A percentile compares a stretch with the other conserved stretches of the same genome.
Conservation (phyloP, 192 early-diverging fungal genomes). For the Chytriomyces sp. region DNA sequence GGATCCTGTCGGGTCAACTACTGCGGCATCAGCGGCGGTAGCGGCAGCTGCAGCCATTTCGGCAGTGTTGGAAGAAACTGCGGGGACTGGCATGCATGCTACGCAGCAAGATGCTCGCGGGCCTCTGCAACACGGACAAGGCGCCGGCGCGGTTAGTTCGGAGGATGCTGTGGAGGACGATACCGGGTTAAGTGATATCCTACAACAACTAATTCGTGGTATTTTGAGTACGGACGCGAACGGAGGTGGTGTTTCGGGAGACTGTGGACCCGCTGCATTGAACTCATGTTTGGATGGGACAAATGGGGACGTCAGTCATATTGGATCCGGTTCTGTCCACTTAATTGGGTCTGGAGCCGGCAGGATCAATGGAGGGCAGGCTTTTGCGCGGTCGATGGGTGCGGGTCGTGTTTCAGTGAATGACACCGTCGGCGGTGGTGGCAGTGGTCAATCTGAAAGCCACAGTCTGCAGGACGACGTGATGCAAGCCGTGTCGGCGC, state of each 20-base stretch:
- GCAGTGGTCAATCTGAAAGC: neutral
- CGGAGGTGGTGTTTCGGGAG: too few relatives aligned
- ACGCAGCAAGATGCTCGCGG: neutral
- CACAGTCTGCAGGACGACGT: slow-evolving; percentile 12
- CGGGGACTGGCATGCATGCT: neutral
- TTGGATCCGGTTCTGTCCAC: too few relatives aligned
- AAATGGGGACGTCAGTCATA: too few relatives aligned
- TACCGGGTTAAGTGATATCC: slow-evolving; percentile 23
- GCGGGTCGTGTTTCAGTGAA: too few relatives aligned
- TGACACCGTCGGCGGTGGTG: neutral
- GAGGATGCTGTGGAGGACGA: neutral
- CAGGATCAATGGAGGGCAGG: too few relatives aligned
- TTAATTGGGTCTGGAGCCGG: too few relatives aligned
- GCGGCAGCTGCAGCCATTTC: neutral
- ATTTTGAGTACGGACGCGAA: slow-evolving; percentile 19
- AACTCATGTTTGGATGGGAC: too few relatives aligned
- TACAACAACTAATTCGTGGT: slow-evolving; percentile 23
- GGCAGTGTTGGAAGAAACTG: too few relatives aligned
- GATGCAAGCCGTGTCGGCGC: slow-evolving; percentile 32
- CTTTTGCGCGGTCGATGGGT: too few relatives aligned
- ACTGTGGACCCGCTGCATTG: too few relatives aligned
- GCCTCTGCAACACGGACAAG: slow-evolving; percentile 8
- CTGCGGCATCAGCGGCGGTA: neutral
- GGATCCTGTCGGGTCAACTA: too few relatives aligned
- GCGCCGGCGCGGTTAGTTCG: neutral